Evolutionary conservation across 2,329 filamentous ascomycete species (phyloP), one percentile per base, ranked within the genome.

Genomic region (Hypoxylon sp.): DNA sequence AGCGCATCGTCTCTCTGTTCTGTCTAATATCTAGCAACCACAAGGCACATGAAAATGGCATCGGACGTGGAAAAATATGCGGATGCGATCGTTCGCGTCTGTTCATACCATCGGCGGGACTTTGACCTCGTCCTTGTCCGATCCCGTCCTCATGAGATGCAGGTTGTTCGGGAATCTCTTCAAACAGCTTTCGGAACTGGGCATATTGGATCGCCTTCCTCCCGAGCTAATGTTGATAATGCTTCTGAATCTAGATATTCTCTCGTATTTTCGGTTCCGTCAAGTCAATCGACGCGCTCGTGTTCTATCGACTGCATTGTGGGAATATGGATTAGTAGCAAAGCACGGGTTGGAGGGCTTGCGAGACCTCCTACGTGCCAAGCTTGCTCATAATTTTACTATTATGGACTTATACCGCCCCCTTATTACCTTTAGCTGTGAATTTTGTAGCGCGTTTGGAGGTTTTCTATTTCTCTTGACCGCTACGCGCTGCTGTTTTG

Each of bases 401-500:
- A 11, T 35, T n/a, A n/a, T 39, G 13, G 33, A 35, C 33, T 35
- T 35, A 35, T 35, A 35, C 9, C 3, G 9, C 13, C 9, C 13
- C 4, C 11, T n/a, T 39, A n/a, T n/a, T n/a, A n/a, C 35, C 13
- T n/a, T n/a, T 13, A n/a, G 13, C 13, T 70, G 44, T 11, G 17
- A 3, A 2, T 24, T 26, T 24, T 47, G 44, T 17, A 17, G 44
- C 44, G 44, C 5, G 2, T 47, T 47, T 17, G 44, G 44, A 3
- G 44, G 44, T 4, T 47, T 47, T 24, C 6, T 47, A 47, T 47
- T 13, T 14, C 22, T 47, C 44, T 26, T 47, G 24, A 47, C 44
- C 24, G 8, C 9, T 11, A 50, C 13, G 46, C 57, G 53, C 35
- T 69, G 13, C 29, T 62, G 14, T 10, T 58, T 61, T 46, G 6